Evolutionary conservation across 2,329 filamentous ascomycete species (phyloP).

Genomic region (Phoma sp.): DNA sequence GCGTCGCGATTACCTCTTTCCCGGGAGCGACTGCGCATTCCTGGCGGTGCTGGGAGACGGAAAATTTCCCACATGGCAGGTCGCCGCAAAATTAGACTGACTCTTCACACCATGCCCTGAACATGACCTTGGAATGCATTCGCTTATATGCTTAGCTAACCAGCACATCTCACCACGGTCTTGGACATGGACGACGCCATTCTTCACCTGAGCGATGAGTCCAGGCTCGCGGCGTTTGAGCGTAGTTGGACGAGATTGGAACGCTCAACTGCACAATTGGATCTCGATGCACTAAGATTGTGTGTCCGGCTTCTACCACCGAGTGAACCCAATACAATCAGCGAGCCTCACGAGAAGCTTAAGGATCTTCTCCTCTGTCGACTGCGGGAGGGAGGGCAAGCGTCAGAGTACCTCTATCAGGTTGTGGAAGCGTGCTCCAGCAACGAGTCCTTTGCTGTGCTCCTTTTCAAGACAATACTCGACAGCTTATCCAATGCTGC

Average conservation of each 20-base stretch:
- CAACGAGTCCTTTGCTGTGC: conserved; percentile 23
- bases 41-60: conserved; percentile 17
- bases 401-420: conserved; percentile 29
- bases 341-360: conserved; percentile 17
- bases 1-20: conserved; percentile 1
- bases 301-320: conserved; percentile 12
- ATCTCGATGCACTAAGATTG: conserved; percentile 24
- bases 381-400: conserved; percentile 21
- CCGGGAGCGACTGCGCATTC: conserved; percentile 27
- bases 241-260: conserved; percentile 31
- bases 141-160: conserved; percentile 7
- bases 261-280: conserved; percentile 15
- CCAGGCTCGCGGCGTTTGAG: conserved; percentile 31
- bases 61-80: conserved; percentile 15
- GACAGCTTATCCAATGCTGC: conserved; percentile 6
- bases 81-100: conserved; percentile 15
- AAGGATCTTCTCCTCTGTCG: conserved; percentile 26
- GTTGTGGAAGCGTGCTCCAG: conserved; percentile 35
- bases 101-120: conserved; percentile 3
- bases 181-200: conserved; percentile 28
- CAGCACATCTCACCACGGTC: neutral
- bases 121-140: conserved; percentile 16
- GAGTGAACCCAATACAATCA: neutral
- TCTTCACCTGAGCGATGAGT: conserved; percentile 29
- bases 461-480: conserved; percentile 21